Base-by-base conservation (phyloP, 2,329 filamentous ascomycete genomes). In the Alternaria angustiovoidea region DNA sequence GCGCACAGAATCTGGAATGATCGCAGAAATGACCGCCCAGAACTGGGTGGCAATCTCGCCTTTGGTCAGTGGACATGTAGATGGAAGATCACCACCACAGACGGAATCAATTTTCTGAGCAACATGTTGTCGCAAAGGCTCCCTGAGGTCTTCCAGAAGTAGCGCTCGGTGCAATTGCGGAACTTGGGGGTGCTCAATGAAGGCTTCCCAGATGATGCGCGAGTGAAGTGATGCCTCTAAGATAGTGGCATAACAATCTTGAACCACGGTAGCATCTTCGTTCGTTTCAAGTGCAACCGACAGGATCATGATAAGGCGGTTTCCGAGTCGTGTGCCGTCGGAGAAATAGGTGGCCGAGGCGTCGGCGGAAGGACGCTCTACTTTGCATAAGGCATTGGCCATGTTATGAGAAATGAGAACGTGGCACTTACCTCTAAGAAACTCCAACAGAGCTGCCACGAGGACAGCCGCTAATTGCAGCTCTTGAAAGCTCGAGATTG, bases 171-270 rank as follows among this genome's bases (percentile, higher is more conserved):
- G 78, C n/a, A 80, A 55, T 7, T 64, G 57, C 7, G 63, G 36
- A 22, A 69, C 46, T 26, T 73, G 67, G 6, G 63, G 18, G 38
- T 73, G 67, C 20, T 52, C 48, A 36, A 66, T 67, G 49, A 80
- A 79, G 8, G 71, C 66, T 14, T 74, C 60, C 77, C 78, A 80
- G 5, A 79, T 61, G 6, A 43, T 62, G 34, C 66, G 65, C 24
- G 71, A 79, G 57, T 78, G 76, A 16, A 79, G 61, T 6, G 73
- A 78, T 36, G 75, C 75, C 59, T 80, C 77, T 1, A 80, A 34
- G 16, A 79, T 74, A 1, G 67, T 69, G 12, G 70, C 69, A 49
- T 78, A 79, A 12, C 71, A 71, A 16, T 72, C 57, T 36, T 61
- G 68, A 5, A 70, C 63, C 7, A 69, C 39, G 7, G 52, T 28